Conservation (phyloP, 257 asterid species). For the Solanum virginianum region DNA sequence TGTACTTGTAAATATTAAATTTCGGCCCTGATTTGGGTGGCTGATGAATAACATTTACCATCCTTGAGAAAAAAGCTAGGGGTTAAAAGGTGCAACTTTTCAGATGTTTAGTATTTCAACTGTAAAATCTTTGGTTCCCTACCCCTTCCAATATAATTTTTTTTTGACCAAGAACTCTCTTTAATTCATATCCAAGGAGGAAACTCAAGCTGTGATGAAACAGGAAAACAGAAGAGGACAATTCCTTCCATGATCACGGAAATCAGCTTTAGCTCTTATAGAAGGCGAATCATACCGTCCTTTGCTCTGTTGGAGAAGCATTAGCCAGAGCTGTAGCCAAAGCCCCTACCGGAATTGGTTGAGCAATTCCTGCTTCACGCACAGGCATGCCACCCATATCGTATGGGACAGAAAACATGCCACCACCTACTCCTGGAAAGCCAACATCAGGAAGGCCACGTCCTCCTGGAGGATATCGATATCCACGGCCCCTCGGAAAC, state of each 20-base stretch:
- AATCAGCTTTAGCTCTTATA: not conserved
- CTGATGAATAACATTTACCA: not conserved
- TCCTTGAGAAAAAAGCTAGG: not conserved
- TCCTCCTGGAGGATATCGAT: conserved; percentile 76
- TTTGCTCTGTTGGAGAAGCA: conserved; percentile 78
- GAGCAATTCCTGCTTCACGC: conserved; percentile 60
- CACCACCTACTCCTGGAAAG: conserved; percentile 56
- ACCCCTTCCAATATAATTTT: not conserved
- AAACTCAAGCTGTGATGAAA: not conserved
- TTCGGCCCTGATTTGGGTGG: not conserved
- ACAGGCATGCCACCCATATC: conserved; percentile 78
- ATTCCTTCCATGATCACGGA: not conserved
- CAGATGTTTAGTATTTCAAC: not conserved
- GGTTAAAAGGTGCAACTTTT: not conserved
- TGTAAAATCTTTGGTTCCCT: not conserved
- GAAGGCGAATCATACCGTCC: conserved; percentile 49
- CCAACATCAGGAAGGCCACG: conserved; percentile 62
- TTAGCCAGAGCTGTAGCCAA: conserved; percentile 91
- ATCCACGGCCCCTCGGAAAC: conserved; percentile 82
- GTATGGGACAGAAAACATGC: conserved; percentile 67
- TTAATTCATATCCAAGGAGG: not conserved
- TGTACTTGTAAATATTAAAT: not conserved
- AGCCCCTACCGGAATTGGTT: conserved; percentile 74
- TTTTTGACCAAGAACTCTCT: not conserved
- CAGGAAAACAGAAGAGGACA: not conserved